Base-by-base conservation (phyloP, 306 rosid genomes). In the Prosopis cineraria region DNA sequence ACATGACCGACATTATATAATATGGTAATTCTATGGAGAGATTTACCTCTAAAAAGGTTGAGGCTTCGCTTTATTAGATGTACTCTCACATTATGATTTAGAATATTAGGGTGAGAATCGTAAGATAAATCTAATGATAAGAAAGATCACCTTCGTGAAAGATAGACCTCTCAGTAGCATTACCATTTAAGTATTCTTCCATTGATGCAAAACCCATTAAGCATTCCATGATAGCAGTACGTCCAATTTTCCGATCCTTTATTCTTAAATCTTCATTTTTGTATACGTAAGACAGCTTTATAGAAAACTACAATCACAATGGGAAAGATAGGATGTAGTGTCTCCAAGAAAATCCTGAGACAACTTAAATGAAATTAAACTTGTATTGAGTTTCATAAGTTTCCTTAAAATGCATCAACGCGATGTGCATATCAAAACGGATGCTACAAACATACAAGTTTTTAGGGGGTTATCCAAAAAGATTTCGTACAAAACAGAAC, bases 321-420 rank as follows among this genome's bases (percentile, higher is more conserved):
- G 59, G 65, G 72, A 75, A 65, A 34, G n/a, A 67, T 31, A 44
- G 16, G 70, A 63, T 64, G 66, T 10, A 37, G 10, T n/a, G 2
- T 37, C 44, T 31, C 22, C 72, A 79, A n/a, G 52, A 47, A n/a
- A 65, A 80, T 40, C 31, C 33, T 36, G 29, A 30, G 41, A 67
- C 62, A 53, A 56, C 76, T 50, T 53, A 53, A 60, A 36, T 30
- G 34, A 48, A 43, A 48, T 39, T 27, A 36, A 70, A 55, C 72
- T 34, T 24, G 40, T 50, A 37, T 22, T 74, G 66, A n/a, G 70
- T 19, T 36, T 62, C 74, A 79, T 25, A 12, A 41, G 52, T 55
- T 41, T 74, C 77, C 47, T 22, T 47, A 47, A 59, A 78, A 68
- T 68, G 40, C 50, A 79, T 70, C 17, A 24, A 25, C 19, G 11